phyloP scores from a whole-genome alignment of 2,329 filamentous ascomycete species.

The Botrytis paeoniae region DNA sequence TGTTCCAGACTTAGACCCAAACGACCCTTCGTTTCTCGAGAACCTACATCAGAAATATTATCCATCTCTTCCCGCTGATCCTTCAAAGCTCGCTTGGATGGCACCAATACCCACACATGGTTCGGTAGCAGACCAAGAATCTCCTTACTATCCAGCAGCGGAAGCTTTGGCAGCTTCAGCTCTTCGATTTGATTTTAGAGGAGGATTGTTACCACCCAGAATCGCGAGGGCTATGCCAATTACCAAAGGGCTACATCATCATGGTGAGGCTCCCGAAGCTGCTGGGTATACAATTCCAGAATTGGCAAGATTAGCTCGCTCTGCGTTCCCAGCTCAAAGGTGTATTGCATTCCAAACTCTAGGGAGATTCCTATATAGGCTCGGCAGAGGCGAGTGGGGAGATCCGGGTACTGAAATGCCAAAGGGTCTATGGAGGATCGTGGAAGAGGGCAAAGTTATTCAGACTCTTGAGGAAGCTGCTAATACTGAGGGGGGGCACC shows the following conservation, averaged over 20 bases:
- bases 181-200: constrained; percentile 86
- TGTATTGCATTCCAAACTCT: constrained; percentile 91
- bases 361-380: constrained; percentile 76
- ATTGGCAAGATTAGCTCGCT: constrained; percentile 75
- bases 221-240: constrained; percentile 71
- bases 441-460: constrained; percentile 74
- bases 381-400: constrained; percentile 72
- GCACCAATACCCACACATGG: constrained; percentile 64
- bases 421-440: constrained; percentile 76
- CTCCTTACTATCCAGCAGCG: constrained; percentile 78
- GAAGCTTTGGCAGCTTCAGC: constrained; percentile 68
- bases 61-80: constrained; percentile 79
- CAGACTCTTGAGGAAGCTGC: constrained; percentile 76
- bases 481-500: constrained; percentile 62
- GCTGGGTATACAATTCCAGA: constrained; percentile 93
- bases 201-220: constrained; percentile 73
- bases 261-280: constrained; percentile 86
- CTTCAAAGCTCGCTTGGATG: constrained; percentile 87
- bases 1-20: constrained; percentile 74
- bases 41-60: constrained; percentile 93
- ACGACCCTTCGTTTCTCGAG: constrained; percentile 76
- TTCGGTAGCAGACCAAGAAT: constrained; percentile 63
- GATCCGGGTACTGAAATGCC: constrained; percentile 65
- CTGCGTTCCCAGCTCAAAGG: constrained; percentile 78
- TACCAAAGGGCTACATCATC: constrained; percentile 83